Conservation (phyloP, 306 rosid genomes). For the Trifolium pratense region DNA sequence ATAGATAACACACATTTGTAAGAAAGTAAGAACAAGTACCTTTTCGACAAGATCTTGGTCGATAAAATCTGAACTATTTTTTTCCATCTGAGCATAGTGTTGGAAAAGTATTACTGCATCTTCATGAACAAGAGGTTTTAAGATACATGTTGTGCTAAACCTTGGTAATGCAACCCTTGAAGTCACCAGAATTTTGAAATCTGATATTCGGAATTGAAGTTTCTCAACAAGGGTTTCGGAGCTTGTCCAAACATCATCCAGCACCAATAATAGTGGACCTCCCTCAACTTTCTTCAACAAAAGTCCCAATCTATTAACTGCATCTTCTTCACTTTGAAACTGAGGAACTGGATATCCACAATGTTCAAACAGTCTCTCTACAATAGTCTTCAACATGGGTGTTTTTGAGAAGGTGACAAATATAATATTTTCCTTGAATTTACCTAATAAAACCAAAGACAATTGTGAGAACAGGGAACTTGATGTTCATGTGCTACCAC, state of each 20-base stretch:
- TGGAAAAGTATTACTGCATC: slow-evolving; percentile 58
- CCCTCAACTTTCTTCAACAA: slow-evolving; percentile 33
- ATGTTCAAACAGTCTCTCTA: slow-evolving; percentile 43
- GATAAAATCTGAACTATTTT: slow-evolving; percentile 29
- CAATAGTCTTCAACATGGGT: slow-evolving; percentile 50
- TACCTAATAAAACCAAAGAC: slow-evolving; percentile 44
- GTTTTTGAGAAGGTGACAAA: slow-evolving; percentile 52
- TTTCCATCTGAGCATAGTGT: slow-evolving; percentile 46
- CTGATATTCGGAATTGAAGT: slow-evolving; percentile 40
- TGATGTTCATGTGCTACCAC: too few relatives aligned
- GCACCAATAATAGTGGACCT: slow-evolving; percentile 51
- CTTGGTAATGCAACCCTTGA: slow-evolving; percentile 53
- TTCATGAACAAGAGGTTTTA: slow-evolving; percentile 45
- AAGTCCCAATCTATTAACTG: slow-evolving; percentile 11
- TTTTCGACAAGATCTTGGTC: slow-evolving; percentile 40
- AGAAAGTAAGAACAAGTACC: slow-evolving; percentile 43
- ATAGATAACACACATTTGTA: not conserved
- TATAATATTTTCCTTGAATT: slow-evolving; percentile 52
- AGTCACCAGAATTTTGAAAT: slow-evolving; percentile 68
- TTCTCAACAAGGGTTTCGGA: slow-evolving; percentile 58
- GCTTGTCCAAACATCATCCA: slow-evolving; percentile 70
- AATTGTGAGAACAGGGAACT: slow-evolving; percentile 1
- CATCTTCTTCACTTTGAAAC: slow-evolving; percentile 44
- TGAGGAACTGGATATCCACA: slow-evolving; percentile 39
- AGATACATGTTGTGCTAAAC: slow-evolving; percentile 29